Evolutionary conservation across 2,329 filamentous ascomycete genomes (phyloP).

Genomic region (Aspergillus bombycis): DNA sequence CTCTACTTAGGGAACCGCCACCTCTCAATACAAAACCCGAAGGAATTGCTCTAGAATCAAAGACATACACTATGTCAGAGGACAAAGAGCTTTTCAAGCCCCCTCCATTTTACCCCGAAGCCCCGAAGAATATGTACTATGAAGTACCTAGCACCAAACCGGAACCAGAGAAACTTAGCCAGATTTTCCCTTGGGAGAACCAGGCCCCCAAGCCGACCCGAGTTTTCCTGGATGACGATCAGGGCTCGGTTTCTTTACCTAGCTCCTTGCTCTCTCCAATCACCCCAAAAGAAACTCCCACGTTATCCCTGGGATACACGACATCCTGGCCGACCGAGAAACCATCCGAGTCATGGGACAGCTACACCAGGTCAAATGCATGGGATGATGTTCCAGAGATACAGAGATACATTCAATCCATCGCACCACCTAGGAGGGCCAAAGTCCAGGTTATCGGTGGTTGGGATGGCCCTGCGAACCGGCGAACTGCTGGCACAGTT

Average conservation of each 20-base stretch:
- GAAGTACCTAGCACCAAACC: slow-evolving; percentile 67
- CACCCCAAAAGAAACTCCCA: slow-evolving; percentile 18
- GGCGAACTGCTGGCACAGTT: background rate
- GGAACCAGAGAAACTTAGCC: slow-evolving; percentile 61
- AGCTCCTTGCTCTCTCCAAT: slow-evolving; percentile 9
- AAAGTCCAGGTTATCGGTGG: slow-evolving; percentile 47
- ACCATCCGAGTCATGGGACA: slow-evolving; percentile 66
- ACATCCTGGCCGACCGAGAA: slow-evolving; percentile 20
- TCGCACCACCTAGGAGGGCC: slow-evolving; percentile 66
- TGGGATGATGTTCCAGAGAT: slow-evolving; percentile 95
- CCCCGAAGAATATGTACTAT: slow-evolving; percentile 87
- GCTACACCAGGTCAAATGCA: slow-evolving; percentile 77
- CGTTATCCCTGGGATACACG: slow-evolving; percentile 16
- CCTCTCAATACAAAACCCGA: slow-evolving; percentile 75
- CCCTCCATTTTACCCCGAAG: slow-evolving; percentile 76
- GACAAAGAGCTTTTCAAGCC: slow-evolving; percentile 76
- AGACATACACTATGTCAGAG: slow-evolving; percentile 81
- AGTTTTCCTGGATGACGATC: slow-evolving; percentile 45
- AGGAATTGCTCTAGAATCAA: slow-evolving; percentile 77
- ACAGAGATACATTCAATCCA: slow-evolving; percentile 77
- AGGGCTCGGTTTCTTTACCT: slow-evolving; percentile 7
- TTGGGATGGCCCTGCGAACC: slow-evolving; percentile 9
- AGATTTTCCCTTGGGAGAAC: slow-evolving; percentile 91
- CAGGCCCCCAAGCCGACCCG: slow-evolving; percentile 63
- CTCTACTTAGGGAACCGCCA: slow-evolving; percentile 58